These are phyloP conservation scores for Zalaria sp. DNA, from an alignment of 2,329 filamentous ascomycete genomes.

Conservation along the genomic window DNA sequence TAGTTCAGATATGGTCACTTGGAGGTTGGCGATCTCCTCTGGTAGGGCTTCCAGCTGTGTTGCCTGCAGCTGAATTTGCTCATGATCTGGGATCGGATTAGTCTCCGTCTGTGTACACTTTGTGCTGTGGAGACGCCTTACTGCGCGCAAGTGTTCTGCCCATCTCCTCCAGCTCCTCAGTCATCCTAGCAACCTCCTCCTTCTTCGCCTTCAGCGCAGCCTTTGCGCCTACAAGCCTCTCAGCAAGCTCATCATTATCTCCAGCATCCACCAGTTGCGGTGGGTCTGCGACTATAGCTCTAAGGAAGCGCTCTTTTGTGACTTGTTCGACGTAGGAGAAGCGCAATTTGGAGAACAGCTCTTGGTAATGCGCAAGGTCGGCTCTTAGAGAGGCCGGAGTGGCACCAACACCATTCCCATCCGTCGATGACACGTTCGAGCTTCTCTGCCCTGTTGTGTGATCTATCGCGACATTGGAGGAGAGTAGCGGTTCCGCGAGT, in stretches of 20 bases:
- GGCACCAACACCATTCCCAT: slow-evolving; percentile 49
- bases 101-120: not conserved
- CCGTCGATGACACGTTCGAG: slow-evolving; percentile 45
- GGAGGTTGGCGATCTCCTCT: slow-evolving; percentile 35
- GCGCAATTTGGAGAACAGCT: slow-evolving; percentile 88
- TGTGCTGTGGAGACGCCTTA: not conserved
- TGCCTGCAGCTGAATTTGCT: slow-evolving; percentile 38
- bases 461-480: slow-evolving; percentile 10
- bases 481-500: slow-evolving; percentile 21
- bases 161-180: slow-evolving; percentile 2
- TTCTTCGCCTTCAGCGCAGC: slow-evolving; percentile 67
- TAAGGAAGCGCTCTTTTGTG: slow-evolving; percentile 95
- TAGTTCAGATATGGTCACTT: slow-evolving; percentile 34
- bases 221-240: slow-evolving; percentile 56
- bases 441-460: slow-evolving; percentile 20
- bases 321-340: slow-evolving; percentile 98
- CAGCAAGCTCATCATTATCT: slow-evolving; percentile 69
- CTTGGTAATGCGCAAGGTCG: slow-evolving; percentile 81
- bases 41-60: slow-evolving; percentile 37
- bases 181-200: slow-evolving; percentile 40
- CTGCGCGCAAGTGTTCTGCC: slow-evolving; percentile 1
- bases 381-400: slow-evolving; percentile 67
- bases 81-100: slow-evolving; percentile 29
- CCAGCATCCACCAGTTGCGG: slow-evolving; percentile 69
- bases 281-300: slow-evolving; percentile 79